Evolutionary conservation across 805 yeast genomes (phyloP).

Genomic region (Metschnikowia matae): DNA sequence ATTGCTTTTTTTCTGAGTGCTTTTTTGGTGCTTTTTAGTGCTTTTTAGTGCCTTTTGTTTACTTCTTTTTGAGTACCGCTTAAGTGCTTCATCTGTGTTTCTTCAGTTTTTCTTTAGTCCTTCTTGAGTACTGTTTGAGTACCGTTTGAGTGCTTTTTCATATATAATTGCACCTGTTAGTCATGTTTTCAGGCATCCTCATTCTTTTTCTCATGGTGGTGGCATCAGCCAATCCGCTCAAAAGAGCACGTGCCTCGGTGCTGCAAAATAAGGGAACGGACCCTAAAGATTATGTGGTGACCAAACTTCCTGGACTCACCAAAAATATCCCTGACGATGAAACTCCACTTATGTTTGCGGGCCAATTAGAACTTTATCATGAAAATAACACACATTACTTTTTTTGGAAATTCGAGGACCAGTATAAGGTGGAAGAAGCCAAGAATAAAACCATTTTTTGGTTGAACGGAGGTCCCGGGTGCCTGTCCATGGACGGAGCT

Average conservation of each 20-base stretch:
- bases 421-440: constrained; percentile 25
- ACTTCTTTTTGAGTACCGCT: neutral
- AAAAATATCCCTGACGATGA: constrained; percentile 28
- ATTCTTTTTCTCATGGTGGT: neutral
- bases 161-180: no score
- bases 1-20: no score
- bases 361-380: constrained; percentile 56
- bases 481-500: constrained; percentile 97
- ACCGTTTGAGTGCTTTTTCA: no score
- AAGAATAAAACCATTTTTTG: constrained; percentile 61
- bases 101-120: no score
- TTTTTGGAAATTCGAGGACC: constrained; percentile 68
- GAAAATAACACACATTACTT: constrained; percentile 58
- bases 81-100: no score
- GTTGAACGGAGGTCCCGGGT: constrained; percentile 98
- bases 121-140: neutral
- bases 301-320: constrained; percentile 36
- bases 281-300: constrained; percentile 23
- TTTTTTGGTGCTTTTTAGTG: no score
- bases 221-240: constrained; percentile 14
- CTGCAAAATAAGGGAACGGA: constrained; percentile 7
- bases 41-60: no score
- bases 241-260: constrained; percentile 8
- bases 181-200: no score
- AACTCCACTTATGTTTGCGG: constrained; percentile 58